Evolutionary conservation across 192 early-diverging fungal species (phyloP).

Genomic region (Rhizophagus prolifer): DNA sequence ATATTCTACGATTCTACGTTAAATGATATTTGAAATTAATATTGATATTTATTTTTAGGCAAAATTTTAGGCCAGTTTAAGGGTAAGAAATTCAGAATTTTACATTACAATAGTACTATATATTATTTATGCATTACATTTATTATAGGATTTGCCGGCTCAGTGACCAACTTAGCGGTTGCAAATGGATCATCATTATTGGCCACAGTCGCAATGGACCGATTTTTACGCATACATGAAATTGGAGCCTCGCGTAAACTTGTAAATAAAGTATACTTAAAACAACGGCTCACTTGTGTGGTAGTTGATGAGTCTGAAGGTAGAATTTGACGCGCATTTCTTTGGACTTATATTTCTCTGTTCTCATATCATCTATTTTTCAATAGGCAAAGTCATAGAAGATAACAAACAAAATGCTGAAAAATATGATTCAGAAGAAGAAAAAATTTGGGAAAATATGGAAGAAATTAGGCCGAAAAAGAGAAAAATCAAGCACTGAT

Average conservation of each 20-base stretch:
- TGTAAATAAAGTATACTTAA: slow-evolving; percentile 70
- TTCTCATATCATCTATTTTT: background rate
- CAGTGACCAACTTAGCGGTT: slow-evolving; percentile 43
- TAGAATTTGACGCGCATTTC: background rate
- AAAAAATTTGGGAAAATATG: slow-evolving; percentile 68
- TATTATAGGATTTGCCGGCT: slow-evolving; percentile 46
- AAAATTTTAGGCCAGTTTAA: slow-evolving; percentile 55
- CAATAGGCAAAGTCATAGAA: background rate
- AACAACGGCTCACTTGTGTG: slow-evolving; percentile 67
- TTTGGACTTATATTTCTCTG: background rate
- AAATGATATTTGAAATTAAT: background rate
- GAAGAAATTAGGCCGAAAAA: slow-evolving; percentile 16
- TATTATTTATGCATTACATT: background rate
- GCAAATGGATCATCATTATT: slow-evolving; percentile 38
- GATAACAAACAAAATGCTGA: slow-evolving; percentile 22
- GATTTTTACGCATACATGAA: slow-evolving; percentile 78
- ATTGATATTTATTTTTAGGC: background rate
- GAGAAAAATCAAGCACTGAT: slow-evolving; percentile 27
- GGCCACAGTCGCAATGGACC: slow-evolving; percentile 70
- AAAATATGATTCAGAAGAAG: slow-evolving; percentile 56
- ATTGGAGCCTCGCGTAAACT: slow-evolving; percentile 48
- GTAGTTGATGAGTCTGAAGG: slow-evolving; percentile 61
- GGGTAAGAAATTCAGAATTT: slow-evolving; percentile 38
- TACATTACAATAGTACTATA: background rate
- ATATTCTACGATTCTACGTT: background rate